Percentiles rank a stretch among this genome's conserved stretches.
These are phyloP conservation scores for Candida mesenterica DNA, from an alignment of 1,139 yeast species.

Conservation along the genomic window DNA sequence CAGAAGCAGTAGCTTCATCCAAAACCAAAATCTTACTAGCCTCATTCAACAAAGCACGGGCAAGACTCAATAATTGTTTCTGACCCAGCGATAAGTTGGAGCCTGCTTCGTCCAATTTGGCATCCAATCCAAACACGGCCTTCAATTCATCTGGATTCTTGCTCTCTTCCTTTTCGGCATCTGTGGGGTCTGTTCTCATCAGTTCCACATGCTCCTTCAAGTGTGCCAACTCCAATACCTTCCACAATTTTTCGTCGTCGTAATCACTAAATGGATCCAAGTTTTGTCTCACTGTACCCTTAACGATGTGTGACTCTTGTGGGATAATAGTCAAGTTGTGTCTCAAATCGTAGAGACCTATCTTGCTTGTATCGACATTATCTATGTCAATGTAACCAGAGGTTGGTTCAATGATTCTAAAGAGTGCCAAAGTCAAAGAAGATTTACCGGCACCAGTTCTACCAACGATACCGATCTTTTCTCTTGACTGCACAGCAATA, in stretches of 20 bases:
- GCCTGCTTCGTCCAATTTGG: slow-evolving; percentile 20
- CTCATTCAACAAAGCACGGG: slow-evolving; percentile 21
- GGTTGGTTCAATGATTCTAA: slow-evolving; percentile 30
- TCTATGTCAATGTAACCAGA: slow-evolving; percentile 29
- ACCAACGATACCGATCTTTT: slow-evolving; percentile 33
- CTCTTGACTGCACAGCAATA: slow-evolving; percentile 23
- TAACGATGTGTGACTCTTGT: slow-evolving; percentile 31
- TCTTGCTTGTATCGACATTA: slow-evolving; percentile 21
- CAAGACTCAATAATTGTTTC: slow-evolving; percentile 21
- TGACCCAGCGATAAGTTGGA: slow-evolving; percentile 24
- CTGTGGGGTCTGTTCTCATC: slow-evolving; percentile 26
- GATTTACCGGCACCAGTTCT: slow-evolving; percentile 36
- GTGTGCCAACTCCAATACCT: slow-evolving; percentile 28
- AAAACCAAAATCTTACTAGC: slow-evolving; percentile 21
- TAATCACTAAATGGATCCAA: slow-evolving; percentile 28
- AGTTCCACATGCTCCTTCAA: slow-evolving; percentile 27
- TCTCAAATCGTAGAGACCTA: slow-evolving; percentile 30
- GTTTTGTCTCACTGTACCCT: slow-evolving; percentile 29
- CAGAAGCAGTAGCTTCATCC: slow-evolving; percentile 29
- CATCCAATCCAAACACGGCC: slow-evolving; percentile 17
- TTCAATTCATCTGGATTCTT: slow-evolving; percentile 15
- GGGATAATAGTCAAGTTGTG: slow-evolving; percentile 30
- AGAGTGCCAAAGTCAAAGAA: slow-evolving; percentile 29
- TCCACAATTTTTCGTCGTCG: slow-evolving; percentile 27
- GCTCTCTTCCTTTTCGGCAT: slow-evolving; percentile 17